A percentile compares a stretch with the other conserved stretches of the same genome.
Evolutionary conservation across 1,284 basidiomycete species (phyloP).

Genomic region (Moniliella sp.): DNA sequence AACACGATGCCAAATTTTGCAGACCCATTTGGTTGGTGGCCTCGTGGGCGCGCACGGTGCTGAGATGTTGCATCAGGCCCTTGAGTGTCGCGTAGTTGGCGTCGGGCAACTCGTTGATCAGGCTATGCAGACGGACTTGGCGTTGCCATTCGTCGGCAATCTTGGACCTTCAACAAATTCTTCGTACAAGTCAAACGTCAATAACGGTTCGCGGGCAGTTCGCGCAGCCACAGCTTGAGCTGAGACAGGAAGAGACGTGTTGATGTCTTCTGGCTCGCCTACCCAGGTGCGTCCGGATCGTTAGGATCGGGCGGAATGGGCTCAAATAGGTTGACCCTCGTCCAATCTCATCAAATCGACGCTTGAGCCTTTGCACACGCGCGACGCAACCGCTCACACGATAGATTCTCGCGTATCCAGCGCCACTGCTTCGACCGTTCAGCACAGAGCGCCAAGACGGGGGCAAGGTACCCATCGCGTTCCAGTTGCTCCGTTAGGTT

Average conservation of each 20-base stretch:
- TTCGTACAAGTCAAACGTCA: slow-evolving; percentile 63
- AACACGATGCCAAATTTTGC: slow-evolving; percentile 83
- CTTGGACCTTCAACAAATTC: slow-evolving; percentile 80
- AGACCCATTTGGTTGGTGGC: slow-evolving; percentile 70
- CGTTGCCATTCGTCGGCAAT: slow-evolving; percentile 78
- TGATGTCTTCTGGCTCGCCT: slow-evolving; percentile 89
- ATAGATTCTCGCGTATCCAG: slow-evolving; percentile 67
- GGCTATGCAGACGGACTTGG: slow-evolving; percentile 81
- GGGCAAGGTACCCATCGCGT: slow-evolving; percentile 68
- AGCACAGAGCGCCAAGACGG: slow-evolving; percentile 68
- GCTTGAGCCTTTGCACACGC: slow-evolving; percentile 63
- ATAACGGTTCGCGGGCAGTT: slow-evolving; percentile 77
- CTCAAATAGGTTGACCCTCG: too few species aligned
- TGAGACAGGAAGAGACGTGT: slow-evolving; percentile 74
- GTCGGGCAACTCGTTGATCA: slow-evolving; percentile 90
- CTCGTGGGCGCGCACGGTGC: slow-evolving; percentile 38
- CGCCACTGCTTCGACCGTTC: slow-evolving; percentile 55
- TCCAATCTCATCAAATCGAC: slow-evolving; percentile 48
- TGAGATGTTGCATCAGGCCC: slow-evolving; percentile 74
- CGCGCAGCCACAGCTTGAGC: slow-evolving; percentile 89
- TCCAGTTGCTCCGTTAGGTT: slow-evolving; percentile 74
- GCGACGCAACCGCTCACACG: slow-evolving; percentile 74
- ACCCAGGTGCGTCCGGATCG: too few species aligned
- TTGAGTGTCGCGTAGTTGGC: slow-evolving; percentile 93
- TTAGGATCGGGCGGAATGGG: too few species aligned